Evolutionary conservation across 2,329 filamentous ascomycete genomes (phyloP).

Genomic region (Trichoderma sp.): DNA sequence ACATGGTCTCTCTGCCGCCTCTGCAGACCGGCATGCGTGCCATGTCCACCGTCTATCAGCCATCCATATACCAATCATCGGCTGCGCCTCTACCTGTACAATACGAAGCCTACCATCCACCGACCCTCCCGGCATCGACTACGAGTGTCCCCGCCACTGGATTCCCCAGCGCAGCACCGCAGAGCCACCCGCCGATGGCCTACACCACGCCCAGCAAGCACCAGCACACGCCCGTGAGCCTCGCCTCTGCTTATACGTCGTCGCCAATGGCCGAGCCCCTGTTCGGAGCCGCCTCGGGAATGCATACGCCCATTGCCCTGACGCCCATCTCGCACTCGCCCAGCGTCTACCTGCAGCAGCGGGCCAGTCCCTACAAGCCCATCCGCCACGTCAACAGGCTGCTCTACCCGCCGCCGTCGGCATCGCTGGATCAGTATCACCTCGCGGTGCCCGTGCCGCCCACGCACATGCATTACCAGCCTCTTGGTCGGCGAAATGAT

Average conservation of each 20-base stretch:
- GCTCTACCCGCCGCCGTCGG: constrained; percentile 80
- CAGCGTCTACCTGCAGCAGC: constrained; percentile 80
- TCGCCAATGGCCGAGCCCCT: constrained; percentile 66
- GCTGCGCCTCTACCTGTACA: neutral
- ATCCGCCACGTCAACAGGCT: constrained; percentile 86
- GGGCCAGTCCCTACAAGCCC: constrained; percentile 88
- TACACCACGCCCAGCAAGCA: constrained; percentile 54
- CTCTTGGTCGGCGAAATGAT: constrained; percentile 66
- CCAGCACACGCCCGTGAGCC: constrained; percentile 7
- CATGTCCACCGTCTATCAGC: constrained; percentile 74
- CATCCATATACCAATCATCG: constrained; percentile 23
- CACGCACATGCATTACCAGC: constrained; percentile 79
- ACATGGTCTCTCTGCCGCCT: constrained; percentile 57
- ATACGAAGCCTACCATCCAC: constrained; percentile 23
- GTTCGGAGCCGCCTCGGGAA: constrained; percentile 46
- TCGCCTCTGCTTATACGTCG: constrained; percentile 49
- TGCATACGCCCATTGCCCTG: constrained; percentile 56
- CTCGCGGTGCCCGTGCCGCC: constrained; percentile 56
- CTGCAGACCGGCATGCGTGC: constrained; percentile 61
- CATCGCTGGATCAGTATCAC: constrained; percentile 72
- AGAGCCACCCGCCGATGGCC: constrained; percentile 28
- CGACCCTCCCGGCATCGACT: constrained; percentile 26
- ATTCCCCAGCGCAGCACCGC: constrained; percentile 24
- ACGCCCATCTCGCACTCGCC: constrained; percentile 77
- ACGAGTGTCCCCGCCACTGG: constrained; percentile 26